Evolutionary conservation across 2,329 filamentous ascomycete genomes (phyloP).

Genomic region (Amphichorda felina): DNA sequence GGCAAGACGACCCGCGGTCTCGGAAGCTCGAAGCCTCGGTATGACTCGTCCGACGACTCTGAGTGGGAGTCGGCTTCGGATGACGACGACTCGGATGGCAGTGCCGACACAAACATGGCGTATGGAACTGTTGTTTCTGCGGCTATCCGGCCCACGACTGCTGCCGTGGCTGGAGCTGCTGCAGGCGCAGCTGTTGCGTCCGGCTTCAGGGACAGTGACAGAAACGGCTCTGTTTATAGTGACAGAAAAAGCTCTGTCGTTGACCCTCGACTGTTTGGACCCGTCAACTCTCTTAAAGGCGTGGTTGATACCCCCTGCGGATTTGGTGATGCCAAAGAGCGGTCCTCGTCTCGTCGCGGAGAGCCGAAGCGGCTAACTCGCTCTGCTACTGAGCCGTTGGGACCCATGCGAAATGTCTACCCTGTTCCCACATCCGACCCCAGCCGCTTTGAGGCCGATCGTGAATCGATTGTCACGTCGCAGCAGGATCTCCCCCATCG

Average conservation of each 20-base stretch:
- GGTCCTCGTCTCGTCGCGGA: slow-evolving; percentile 2
- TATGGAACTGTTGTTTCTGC: slow-evolving; percentile 18
- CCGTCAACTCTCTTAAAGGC: slow-evolving; percentile 47
- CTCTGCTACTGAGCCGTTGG: slow-evolving; percentile 10
- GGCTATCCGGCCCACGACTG: slow-evolving; percentile 10
- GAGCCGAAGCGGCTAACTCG: slow-evolving; percentile 9
- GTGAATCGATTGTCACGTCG: slow-evolving; percentile 19
- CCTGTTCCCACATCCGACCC: slow-evolving; percentile 57
- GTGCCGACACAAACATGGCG: slow-evolving; percentile 24
- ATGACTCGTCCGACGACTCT: slow-evolving; percentile 30
- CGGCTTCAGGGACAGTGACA: no score
- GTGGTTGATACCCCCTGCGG: slow-evolving; percentile 42
- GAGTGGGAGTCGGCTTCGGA: slow-evolving; percentile 48
- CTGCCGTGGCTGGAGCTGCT: slow-evolving; percentile 17
- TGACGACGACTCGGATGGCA: slow-evolving; percentile 27
- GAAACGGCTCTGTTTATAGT: no score
- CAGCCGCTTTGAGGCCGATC: slow-evolving; percentile 42
- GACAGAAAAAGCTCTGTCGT: slow-evolving; percentile 38
- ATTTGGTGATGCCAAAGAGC: slow-evolving; percentile 21
- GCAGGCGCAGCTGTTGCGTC: slow-evolving; percentile 26
- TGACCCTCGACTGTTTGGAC: slow-evolving; percentile 47
- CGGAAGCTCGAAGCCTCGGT: slow-evolving; percentile 25
- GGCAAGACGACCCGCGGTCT: slow-evolving; percentile 18
- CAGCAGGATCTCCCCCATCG: slow-evolving; percentile 24
- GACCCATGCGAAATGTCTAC: slow-evolving; percentile 48